Base-by-base conservation (phyloP, 768 basidiomycete genomes). In the Naganishia kalamii region DNA sequence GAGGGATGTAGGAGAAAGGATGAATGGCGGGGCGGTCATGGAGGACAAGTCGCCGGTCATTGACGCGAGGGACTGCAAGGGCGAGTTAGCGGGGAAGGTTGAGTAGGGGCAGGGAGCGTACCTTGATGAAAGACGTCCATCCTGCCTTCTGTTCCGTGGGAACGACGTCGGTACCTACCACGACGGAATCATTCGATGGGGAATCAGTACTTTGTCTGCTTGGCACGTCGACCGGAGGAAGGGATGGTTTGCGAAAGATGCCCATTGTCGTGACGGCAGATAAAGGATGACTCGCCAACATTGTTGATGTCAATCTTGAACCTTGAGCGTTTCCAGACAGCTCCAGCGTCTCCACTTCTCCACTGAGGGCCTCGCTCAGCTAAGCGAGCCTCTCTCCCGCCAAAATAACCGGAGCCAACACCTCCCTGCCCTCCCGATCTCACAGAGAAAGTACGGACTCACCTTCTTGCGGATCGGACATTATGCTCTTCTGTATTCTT, bases 71-170 rank as follows among this genome's bases (percentile, higher is more conserved):
- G 66, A 60, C 63, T 65, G 60, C 19, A 8, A 23, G 17, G 19
- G 23, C 47, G n/a, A 11, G 49, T 12, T 59, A 21, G 62, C 11
- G n/a, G 63, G 10, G 30, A 32, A 37, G 12, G 63, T 62, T 35
- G 49, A 47, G 37, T n/a, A 67, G 61, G 65, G 62, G 44, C n/a
- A 23, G 32, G 23, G 3, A 61, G 82, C 87, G 60, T 72, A 91
- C 90, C 88, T 94, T 96, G 75, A 96, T 81, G 79, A 96, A 94
- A 2, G 86, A 86, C 0, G 87, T 83, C 92, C 92, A 96, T 79
- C 87, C 89, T 72, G 87, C 81, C 72, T 90, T 85, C 79, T 94
- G 92, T 51, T 87, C 82, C 67, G 83, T 83, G 43, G 91, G 91
- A 54, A 94, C 89, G 68, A 86, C 78, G 69, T 74, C 75, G 49